Evolutionary conservation across 225 moss, liverwort and hornwort species (phyloP).

Genomic region (Rhytidiadelphus loreus): DNA sequence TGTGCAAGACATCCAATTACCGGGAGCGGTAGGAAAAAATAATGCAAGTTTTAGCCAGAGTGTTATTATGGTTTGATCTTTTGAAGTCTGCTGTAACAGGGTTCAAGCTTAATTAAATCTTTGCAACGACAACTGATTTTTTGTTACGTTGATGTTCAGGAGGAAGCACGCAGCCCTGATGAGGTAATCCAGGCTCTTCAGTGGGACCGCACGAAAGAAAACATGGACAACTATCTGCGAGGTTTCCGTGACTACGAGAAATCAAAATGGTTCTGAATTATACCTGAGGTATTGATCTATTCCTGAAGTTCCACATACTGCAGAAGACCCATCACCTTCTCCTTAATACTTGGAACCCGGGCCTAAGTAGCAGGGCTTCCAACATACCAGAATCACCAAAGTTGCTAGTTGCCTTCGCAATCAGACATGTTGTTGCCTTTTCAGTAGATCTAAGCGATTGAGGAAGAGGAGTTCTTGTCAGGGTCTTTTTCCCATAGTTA

Average conservation of each 20-base stretch:
- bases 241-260: constrained; percentile 92
- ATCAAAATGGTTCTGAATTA: constrained; percentile 81
- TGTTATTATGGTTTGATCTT: neutral
- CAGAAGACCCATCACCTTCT: neutral
- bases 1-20: neutral
- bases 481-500: neutral
- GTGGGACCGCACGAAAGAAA: constrained; percentile 70
- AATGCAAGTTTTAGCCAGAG: neutral
- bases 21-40: neutral
- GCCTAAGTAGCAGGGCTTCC: neutral
- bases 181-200: constrained; percentile 59
- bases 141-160: constrained; percentile 20
- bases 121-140: neutral
- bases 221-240: constrained; percentile 82
- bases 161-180: constrained; percentile 46
- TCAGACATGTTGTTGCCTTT: neutral
- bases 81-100: neutral
- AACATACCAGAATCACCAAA: neutral
- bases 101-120: neutral
- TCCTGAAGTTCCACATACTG: neutral
- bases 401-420: neutral
- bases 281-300: neutral
- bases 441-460: neutral
- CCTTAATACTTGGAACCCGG: neutral
- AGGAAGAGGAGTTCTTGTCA: neutral